Evolutionary conservation across 1,284 basidiomycete genomes (phyloP), one percentile per base, ranked within the genome.

Genomic region (Macrocystidia cucumis): DNA sequence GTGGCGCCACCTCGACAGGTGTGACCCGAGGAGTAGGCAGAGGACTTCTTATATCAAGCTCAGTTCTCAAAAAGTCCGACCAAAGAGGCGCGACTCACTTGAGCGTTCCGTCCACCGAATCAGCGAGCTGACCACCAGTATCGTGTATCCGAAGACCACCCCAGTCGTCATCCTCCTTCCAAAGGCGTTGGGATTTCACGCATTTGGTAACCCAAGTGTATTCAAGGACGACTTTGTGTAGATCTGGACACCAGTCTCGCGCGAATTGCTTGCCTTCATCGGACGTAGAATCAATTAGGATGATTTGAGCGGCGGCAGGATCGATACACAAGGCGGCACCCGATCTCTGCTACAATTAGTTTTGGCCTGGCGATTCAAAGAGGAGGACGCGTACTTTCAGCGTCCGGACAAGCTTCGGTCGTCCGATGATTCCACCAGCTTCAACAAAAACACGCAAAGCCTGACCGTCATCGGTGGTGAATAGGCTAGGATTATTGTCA

Each of bases 11-110:
- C 23, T 65, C 66, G 2, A 64, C 54, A 14, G 74, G 76, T 13
- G 74, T 76, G n/a, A 61, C 58, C 19, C 74, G 59, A n/a, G 76
- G 76, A 3, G 75, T 77, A 25, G 75, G 74, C 34, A 78, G 48
- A 36, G 67, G 61, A 48, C 72, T 72, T 65, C 60, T 64, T 67
- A 47, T 44, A 29, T 34, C 35, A 44, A 46, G 38, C 41, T 55
- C 26, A 56, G 47, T 32, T 39, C 30, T 40, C 34, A 32, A 41
- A 34, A 38, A 19, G 27, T 17, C 12, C 28, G 26, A 12, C 25
- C 24, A 30, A 27, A 23, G 19, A 29, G 11, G 14, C 14, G 9
- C 8, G 14, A 47, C 43, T 43, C 35, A 49, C 48, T 46, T 48
- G 22, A 27, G 32, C 7, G 31, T 29, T 14, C 42, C 50, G 28